Evolutionary conservation across 2,329 filamentous ascomycete species (phyloP).

Genomic region (Penicillium frequentans): DNA sequence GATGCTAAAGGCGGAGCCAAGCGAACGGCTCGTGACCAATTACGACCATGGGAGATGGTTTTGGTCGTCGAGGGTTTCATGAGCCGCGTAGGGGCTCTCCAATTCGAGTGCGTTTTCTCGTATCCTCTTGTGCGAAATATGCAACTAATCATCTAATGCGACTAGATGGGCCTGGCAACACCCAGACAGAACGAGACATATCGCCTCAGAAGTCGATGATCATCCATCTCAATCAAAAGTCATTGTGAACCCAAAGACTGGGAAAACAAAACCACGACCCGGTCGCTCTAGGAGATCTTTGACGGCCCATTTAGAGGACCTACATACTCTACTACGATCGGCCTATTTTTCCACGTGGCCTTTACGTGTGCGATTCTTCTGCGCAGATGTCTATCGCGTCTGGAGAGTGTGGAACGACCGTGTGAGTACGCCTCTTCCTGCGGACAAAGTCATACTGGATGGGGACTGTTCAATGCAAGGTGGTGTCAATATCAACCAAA

Average conservation of each 20-base stretch:
- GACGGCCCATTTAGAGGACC: constrained; percentile 70
- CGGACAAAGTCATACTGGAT: constrained; percentile 59
- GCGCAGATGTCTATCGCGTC: constrained; percentile 63
- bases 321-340: constrained; percentile 77
- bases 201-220: constrained; percentile 62
- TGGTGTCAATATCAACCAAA: constrained; percentile 24
- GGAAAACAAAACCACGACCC: constrained; percentile 37
- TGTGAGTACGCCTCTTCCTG: constrained; percentile 50
- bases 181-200: constrained; percentile 76
- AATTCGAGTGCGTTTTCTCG: constrained; percentile 74
- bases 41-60: constrained; percentile 90
- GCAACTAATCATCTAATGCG: not conserved
- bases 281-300: constrained; percentile 60
- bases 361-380: constrained; percentile 76
- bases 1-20: constrained; percentile 75
- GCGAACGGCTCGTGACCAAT: constrained; percentile 65
- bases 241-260: constrained; percentile 37
- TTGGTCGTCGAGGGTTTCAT: constrained; percentile 85
- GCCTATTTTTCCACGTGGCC: constrained; percentile 83
- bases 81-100: constrained; percentile 79
- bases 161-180: constrained; percentile 88
- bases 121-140: not conserved
- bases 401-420: constrained; percentile 65
- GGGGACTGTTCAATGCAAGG: constrained; percentile 15
- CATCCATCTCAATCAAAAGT: constrained; percentile 33